A percentile compares a stretch with the other conserved stretches of the same genome.
These are phyloP conservation scores for Batkoa obscura DNA, from an alignment of 371 early-diverging fungal genomes.

Conservation along the genomic window DNA sequence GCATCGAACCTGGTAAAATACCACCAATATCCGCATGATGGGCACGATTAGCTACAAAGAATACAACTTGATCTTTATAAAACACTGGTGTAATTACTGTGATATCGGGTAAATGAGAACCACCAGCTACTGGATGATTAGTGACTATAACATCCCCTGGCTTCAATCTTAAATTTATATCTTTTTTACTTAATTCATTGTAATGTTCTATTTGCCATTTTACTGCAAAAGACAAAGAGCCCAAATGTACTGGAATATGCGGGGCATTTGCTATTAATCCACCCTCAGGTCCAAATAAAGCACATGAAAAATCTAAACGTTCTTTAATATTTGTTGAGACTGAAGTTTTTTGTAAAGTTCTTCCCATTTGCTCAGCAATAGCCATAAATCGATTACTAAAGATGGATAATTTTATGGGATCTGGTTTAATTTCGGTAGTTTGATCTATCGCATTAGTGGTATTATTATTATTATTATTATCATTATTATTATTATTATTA, in stretches of 20 bases:
- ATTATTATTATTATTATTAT: conserved; percentile 14
- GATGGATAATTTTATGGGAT: conserved; percentile 75
- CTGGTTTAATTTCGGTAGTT: conserved; percentile 16
- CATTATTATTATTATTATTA: too few species aligned
- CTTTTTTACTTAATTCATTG: conserved; percentile 12
- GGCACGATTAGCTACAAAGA: conserved; percentile 88
- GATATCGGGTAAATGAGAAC: conserved; percentile 89
- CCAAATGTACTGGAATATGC: conserved; percentile 90
- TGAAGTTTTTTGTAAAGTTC: conserved; percentile 81
- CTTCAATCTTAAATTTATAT: conserved; percentile 16
- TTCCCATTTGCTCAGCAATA: conserved; percentile 96
- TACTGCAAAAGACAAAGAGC: conserved; percentile 84
- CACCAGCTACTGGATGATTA: conserved; percentile 93
- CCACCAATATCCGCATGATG: conserved; percentile 97
- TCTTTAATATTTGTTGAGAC: conserved; percentile 95
- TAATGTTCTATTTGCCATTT: conserved; percentile 65
- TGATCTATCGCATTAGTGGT: neutral
- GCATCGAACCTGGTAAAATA: conserved; percentile 59
- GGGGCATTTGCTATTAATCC: conserved; percentile 84
- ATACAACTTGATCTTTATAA: conserved; percentile 50
- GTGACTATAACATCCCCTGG: conserved; percentile 89
- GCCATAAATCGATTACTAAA: conserved; percentile 94
- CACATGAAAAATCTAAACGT: conserved; percentile 89
- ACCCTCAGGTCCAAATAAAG: conserved; percentile 84
- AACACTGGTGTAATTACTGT: conserved; percentile 95